Percentiles rank a stretch among this genome's conserved stretches.
These are phyloP conservation scores for Picochlorum sp. DNA, from an alignment of 139 green algal genomes.

Conservation along the genomic window DNA sequence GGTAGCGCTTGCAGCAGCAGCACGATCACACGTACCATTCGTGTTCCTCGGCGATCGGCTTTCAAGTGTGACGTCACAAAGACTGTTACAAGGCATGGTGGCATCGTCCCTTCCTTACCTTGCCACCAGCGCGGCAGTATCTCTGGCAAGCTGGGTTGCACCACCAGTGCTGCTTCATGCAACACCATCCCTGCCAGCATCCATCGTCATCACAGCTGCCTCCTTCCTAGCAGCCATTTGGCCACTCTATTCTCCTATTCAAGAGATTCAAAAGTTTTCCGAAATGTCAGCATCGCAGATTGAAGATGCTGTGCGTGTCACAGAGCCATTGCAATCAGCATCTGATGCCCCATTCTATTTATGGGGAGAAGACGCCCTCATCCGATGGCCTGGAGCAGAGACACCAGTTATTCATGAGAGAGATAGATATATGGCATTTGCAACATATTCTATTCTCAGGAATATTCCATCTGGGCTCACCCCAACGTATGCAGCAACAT, in stretches of 20 bases:
- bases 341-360: constrained; percentile 1
- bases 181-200: background rate
- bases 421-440: constrained; percentile 72
- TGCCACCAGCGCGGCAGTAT: constrained; percentile 1
- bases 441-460: constrained; percentile 41
- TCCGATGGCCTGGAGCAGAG: constrained; percentile 73
- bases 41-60: constrained; percentile 59
- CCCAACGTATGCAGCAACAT: constrained; percentile 43
- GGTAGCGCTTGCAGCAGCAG: constrained; percentile 47
- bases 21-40: constrained; percentile 29
- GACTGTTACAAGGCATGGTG: constrained; percentile 30
- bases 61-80: constrained; percentile 31
- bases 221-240: constrained; percentile 29
- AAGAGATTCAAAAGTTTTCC: constrained; percentile 53
- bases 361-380: constrained; percentile 53
- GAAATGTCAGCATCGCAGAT: constrained; percentile 51
- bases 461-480: constrained; percentile 26
- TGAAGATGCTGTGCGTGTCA: constrained; percentile 60
- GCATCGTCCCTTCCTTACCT: constrained; percentile 19
- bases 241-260: constrained; percentile 53
- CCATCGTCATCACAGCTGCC: constrained; percentile 12
- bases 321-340: constrained; percentile 46
- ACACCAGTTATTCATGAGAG: constrained; percentile 61
- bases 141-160: constrained; percentile 8
- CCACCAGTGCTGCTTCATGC: background rate